Evolutionary conservation across 2,329 filamentous ascomycete genomes (phyloP), one percentile per base, ranked within the genome.

Genomic region (Aspergillus quadrilineatus): DNA sequence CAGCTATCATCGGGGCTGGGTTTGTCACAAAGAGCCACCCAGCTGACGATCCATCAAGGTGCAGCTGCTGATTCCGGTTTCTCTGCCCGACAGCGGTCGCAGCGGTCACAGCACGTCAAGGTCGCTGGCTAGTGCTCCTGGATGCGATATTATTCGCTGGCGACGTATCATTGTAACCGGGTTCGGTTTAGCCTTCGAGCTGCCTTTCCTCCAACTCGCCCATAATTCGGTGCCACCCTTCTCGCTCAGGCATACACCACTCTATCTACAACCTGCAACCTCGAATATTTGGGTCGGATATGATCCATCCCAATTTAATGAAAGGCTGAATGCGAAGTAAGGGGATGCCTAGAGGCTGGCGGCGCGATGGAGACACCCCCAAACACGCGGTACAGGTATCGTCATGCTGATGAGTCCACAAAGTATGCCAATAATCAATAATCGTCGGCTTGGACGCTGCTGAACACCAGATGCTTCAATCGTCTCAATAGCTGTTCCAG

Each of bases 41-140:
- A 52, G 53, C 53, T 50, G 50, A 58, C 48, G 53, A 59, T 54
- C 53, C 57, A 45, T 50, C 43, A 45, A 59, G 57, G 57, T 50
- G 57, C 57, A 59, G 47, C 32, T 45, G 57, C 50, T 56, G 48
- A 49, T 53, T 58, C 55, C 34, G 51, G 51, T 51, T 17, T 50
- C 37, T 29, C 26, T 43, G 56, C 47, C 46, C 42, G 45, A 42
- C 44, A 43, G 26, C 26, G 26, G 26, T 28, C 26, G 4, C 26
- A 28, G 26, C 5, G 26, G 26, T 28, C 26, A 28, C 26, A 28
- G 51, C 51, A 34, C 42, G 44, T 48, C 44, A 48, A 45, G 34
- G 5, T 28, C 17, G 28, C 46, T 39, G 14, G 9, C 41, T 30
- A 57, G 34, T 54, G 48, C 51, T 50, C 48, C 42, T 54, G 57